Evolutionary conservation across 768 basidiomycete genomes (phyloP), one percentile per base, ranked within the genome.

Genomic region (Tricholoma bakamatsutake): DNA sequence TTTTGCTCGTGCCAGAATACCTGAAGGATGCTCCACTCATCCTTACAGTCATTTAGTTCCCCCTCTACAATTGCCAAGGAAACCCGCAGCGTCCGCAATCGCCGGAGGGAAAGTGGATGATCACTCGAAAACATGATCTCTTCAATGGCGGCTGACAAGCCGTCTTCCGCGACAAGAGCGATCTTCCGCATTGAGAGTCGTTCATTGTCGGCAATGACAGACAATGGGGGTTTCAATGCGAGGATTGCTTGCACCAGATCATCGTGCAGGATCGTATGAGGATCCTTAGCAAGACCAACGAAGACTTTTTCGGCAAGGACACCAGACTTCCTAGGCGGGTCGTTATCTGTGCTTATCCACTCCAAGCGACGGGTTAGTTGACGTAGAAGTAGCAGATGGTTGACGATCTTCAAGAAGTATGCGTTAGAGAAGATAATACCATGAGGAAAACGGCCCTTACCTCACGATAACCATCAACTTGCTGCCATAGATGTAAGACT

Each of bases 301-400:
- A 91, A 73, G 27, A 90, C 77, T 34, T 84, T 80, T 69, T 92
- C 90, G 0, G 84, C 85, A 40, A 87, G 75, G 31, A 84, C 77
- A 1, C 82, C 82, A 0, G 84, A 80, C 59, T 79, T 80, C 27
- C 80, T 76, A 0, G 88, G 90, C 10, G 79, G 73, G 46, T 79
- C 75, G 53, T 82, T 81, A 53, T 83, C 82, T 15, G 76, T 76
- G n/a, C 80, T 81, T 67, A 88, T 87, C 72, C 87, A 88, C 59
- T 82, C 82, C 21, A 92, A 73, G 9, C 89, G 83, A 52, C 82
- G 81, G 0, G 82, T 82, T 68, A 90, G 78, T 66, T 90, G 88
- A 5, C 84, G 82, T 24, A 90, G 69, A 13, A 88, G 75, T 12
- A 93, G 72, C 7, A 90, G 73, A 62, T 87, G 85, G 59, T 90